Base-by-base conservation (phyloP, 1,284 basidiomycete species). In the Tremellales sp. region DNA sequence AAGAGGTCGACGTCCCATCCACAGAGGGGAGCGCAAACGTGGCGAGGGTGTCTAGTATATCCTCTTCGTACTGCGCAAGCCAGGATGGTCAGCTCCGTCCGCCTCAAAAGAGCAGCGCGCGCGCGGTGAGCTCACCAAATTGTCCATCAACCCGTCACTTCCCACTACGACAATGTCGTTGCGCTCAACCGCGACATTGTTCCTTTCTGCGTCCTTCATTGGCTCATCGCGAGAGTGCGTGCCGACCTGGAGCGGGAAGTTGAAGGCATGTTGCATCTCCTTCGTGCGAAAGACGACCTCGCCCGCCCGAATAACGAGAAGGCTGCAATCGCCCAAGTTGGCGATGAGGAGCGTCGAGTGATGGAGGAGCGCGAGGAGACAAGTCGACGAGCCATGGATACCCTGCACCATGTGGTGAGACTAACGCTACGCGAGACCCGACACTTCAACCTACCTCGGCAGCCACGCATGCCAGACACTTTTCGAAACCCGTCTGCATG, bases 221-320 rank as follows among this genome's bases (percentile, higher is more conserved):
- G 85, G 84, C 39, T 81, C 81, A 14, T 84, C 82, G 12, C 81
- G 77, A 2, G 81, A 81, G 34, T 82, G 77, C 12, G 91, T 90
- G 1, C 89, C 88, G 1, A 95, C 80, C 44, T 69, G 67, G 5
- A 87, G 79, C 0, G 90, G 91, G 38, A 87, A 92, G 69, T 97
- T 97, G 76, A 95, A 94, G 65, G 85, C 74, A 79, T 91, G 93
- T 81, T 93, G 93, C 85, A 95, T 94, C 73, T 97, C 93, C 46
- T 87, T 81, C 37, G 84, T 88, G 33, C 91, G 79, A 82, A 92
- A 95, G 3, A 85, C 81, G 33, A 94, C 80, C 51, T 83, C 77
- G 13, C 86, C 84, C 4, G 79, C 79, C 5, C 90, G 80, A 24
- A 95, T 81, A 33, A 94, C 77, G 78, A 90, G 84, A 19, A 87